phyloP scores from a whole-genome alignment of 176 grass and related monocot species.

The Zizania latifolia region DNA sequence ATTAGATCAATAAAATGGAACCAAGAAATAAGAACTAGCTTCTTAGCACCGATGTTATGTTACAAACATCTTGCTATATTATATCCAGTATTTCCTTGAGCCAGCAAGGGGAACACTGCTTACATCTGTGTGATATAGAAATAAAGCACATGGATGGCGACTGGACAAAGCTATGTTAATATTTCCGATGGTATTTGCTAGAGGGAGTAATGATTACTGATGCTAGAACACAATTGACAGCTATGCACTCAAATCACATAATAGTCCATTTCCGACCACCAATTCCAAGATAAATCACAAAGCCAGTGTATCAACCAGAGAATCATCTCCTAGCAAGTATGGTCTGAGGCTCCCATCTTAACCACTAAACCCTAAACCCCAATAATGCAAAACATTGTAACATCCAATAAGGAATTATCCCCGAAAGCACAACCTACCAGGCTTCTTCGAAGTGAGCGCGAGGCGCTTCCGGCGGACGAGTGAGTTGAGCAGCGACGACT shows the following conservation, averaged over 20 bases:
- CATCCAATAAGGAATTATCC: not conserved
- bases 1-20: not conserved
- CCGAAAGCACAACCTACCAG: constrained; percentile 38
- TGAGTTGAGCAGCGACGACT: constrained; percentile 89
- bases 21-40: not conserved
- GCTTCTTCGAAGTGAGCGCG: constrained; percentile 92
- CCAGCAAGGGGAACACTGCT: too few relatives aligned
- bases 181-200: not conserved
- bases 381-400: not conserved
- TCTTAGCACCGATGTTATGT: not conserved
- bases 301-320: not conserved
- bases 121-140: constrained; percentile 3
- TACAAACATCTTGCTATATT: not conserved
- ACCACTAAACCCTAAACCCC: constrained; percentile 27
- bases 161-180: not conserved
- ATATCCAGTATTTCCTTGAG: too few relatives aligned
- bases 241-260: not conserved
- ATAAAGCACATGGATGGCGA: not conserved
- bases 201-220: too few relatives aligned
- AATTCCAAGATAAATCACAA: not conserved
- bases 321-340: constrained; percentile 2
- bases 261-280: not conserved
- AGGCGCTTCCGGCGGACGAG: constrained; percentile 84
- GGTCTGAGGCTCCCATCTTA: not conserved
- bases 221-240: constrained; percentile 16